Evolutionary conservation across 257 asterid genomes (phyloP).

Genomic region (Nicotiana tabacum): DNA sequence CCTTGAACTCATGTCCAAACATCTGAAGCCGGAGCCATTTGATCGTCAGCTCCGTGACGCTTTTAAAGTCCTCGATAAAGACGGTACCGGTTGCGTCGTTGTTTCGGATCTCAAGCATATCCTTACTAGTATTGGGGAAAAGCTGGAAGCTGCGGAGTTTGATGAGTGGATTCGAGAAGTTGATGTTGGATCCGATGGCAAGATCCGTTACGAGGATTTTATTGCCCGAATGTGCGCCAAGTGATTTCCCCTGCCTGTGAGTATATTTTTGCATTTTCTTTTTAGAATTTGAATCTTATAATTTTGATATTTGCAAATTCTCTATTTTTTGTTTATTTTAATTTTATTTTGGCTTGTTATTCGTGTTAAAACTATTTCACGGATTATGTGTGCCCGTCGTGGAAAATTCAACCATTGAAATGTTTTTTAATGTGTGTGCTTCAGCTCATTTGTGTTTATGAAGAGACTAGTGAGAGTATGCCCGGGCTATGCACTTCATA

Average conservation of each 20-base stretch:
- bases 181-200: constrained; percentile 86
- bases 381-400: too few relatives aligned
- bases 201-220: constrained; percentile 83
- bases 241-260: constrained; percentile 24
- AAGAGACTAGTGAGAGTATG: too few relatives aligned
- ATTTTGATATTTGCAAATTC: too few relatives aligned
- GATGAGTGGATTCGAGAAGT: constrained; percentile 98
- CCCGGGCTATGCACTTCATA: too few relatives aligned
- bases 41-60: background rate
- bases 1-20: constrained; percentile 74
- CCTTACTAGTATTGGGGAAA: constrained; percentile 27
- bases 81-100: constrained; percentile 61
- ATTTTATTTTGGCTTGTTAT: too few relatives aligned
- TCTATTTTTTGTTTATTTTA: too few relatives aligned
- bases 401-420: too few relatives aligned
- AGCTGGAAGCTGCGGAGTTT: constrained; percentile 70
- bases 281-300: too few relatives aligned
- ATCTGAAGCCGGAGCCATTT: constrained; percentile 50
- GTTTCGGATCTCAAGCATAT: constrained; percentile 90
- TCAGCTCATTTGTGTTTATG: too few relatives aligned
- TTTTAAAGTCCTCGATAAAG: constrained; percentile 13
- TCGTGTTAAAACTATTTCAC: too few relatives aligned
- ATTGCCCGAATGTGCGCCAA: constrained; percentile 83
- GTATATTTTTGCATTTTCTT: background rate
- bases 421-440: too few relatives aligned